These are phyloP conservation scores for Epicoccum nigrum DNA, from an alignment of 2,329 filamentous ascomycete genomes.

Conservation along the genomic window DNA sequence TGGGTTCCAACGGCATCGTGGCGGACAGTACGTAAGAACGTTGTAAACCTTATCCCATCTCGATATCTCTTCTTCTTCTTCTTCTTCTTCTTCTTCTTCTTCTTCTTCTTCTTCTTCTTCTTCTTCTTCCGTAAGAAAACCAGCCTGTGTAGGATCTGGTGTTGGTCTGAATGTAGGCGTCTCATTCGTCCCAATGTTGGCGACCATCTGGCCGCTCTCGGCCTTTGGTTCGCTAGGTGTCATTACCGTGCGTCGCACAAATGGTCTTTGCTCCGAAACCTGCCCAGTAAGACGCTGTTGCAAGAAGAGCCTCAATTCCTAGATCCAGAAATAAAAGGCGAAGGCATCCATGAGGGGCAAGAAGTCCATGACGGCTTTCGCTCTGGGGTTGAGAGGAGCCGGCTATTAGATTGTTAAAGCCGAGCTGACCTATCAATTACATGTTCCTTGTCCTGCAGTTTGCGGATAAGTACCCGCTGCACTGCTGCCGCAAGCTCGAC, in stretches of 20 bases:
- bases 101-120: background rate
- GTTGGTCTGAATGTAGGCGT: background rate
- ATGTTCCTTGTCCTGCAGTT: background rate
- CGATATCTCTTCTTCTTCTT: conserved; percentile 6
- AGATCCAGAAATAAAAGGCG: background rate
- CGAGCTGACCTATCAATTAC: no score
- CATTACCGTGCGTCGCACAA: conserved; percentile 10
- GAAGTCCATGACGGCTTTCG: conserved; percentile 21
- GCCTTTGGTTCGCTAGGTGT: conserved; percentile 7
- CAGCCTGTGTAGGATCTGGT: background rate
- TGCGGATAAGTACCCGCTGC: background rate
- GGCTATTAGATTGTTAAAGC: conserved; percentile 15
- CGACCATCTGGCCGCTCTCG: background rate
- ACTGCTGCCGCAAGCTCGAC: background rate
- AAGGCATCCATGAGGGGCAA: conserved; percentile 3
- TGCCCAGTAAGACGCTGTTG: background rate
- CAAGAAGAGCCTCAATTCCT: background rate
- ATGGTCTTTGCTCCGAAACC: background rate
- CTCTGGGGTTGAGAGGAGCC: conserved; percentile 20
- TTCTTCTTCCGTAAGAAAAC: background rate
- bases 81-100: no score
- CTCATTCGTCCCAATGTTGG: background rate
- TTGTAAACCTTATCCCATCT: conserved; percentile 31
- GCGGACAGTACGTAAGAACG: conserved; percentile 65
- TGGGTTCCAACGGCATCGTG: conserved; percentile 71